phyloP scores from a whole-genome alignment of 1,139 yeast genomes.

The Debaryomycetaceae sp. region DNA sequence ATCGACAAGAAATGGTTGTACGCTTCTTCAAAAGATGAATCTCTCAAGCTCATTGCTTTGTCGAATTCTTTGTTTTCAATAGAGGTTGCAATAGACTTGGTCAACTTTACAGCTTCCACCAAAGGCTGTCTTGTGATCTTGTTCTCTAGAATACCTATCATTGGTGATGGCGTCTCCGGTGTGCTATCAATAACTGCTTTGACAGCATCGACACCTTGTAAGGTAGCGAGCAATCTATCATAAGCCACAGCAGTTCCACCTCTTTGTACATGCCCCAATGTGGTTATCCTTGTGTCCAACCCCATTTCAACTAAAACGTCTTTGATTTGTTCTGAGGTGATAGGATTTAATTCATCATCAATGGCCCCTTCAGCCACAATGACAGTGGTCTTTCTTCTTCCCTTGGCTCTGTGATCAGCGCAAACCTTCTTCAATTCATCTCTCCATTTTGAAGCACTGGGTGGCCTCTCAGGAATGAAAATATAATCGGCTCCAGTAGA shows the following conservation, averaged over 20 bases:
- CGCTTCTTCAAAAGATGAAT: slow-evolving; percentile 81
- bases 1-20: slow-evolving; percentile 68
- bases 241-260: slow-evolving; percentile 97
- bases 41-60: slow-evolving; percentile 82
- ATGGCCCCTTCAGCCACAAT: slow-evolving; percentile 98
- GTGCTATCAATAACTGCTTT: slow-evolving; percentile 85
- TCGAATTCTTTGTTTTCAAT: slow-evolving; percentile 76
- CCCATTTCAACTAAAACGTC: slow-evolving; percentile 78
- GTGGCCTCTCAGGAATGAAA: slow-evolving; percentile 89
- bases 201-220: slow-evolving; percentile 97
- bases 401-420: slow-evolving; percentile 74
- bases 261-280: slow-evolving; percentile 95
- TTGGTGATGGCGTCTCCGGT: slow-evolving; percentile 91
- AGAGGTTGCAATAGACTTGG: slow-evolving; percentile 84
- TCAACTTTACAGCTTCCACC: slow-evolving; percentile 83
- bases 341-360: slow-evolving; percentile 75
- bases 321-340: slow-evolving; percentile 75
- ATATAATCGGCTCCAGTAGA: slow-evolving; percentile 95
- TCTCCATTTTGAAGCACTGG: slow-evolving; percentile 65
- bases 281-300: slow-evolving; percentile 90
- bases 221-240: slow-evolving; percentile 85
- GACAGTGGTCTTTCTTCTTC: slow-evolving; percentile 91
- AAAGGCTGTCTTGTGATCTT: slow-evolving; percentile 80
- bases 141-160: slow-evolving; percentile 88
- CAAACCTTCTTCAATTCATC: slow-evolving; percentile 71